Percentiles rank a stretch among this genome's conserved stretches.
phyloP scores from a whole-genome alignment of 176 grass and related monocot genomes.

The Rhynchospora breviuscula region DNA sequence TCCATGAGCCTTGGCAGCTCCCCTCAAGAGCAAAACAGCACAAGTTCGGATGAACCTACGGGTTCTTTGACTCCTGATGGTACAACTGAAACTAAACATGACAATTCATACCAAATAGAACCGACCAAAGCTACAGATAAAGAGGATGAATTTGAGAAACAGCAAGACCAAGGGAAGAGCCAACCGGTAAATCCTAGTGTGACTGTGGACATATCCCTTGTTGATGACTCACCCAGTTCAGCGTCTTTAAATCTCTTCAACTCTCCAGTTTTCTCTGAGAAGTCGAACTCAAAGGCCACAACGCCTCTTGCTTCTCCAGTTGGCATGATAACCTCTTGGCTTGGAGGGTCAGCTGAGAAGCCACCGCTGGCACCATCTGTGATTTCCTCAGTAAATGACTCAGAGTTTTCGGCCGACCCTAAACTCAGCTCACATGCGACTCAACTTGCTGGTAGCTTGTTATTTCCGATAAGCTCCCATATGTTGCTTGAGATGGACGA shows the following conservation, averaged over 20 bases:
- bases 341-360: slow-evolving; percentile 55
- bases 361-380: slow-evolving; percentile 63
- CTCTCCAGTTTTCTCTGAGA: slow-evolving; percentile 82
- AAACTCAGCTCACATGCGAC: slow-evolving; percentile 50
- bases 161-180: slow-evolving; percentile 33
- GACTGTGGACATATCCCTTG: slow-evolving; percentile 31
- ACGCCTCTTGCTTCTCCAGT: slow-evolving; percentile 80
- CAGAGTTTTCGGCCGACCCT: slow-evolving; percentile 59
- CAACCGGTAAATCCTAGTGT: slow-evolving; percentile 40
- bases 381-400: slow-evolving; percentile 65
- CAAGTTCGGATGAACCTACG: slow-evolving; percentile 66
- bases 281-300: slow-evolving; percentile 52
- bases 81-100: slow-evolving; percentile 54
- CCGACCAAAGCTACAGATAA: slow-evolving; percentile 35
- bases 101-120: slow-evolving; percentile 30
- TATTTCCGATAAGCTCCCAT: slow-evolving; percentile 72
- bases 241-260: slow-evolving; percentile 52
- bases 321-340: slow-evolving; percentile 68
- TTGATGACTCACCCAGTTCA: slow-evolving; percentile 58
- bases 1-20: slow-evolving; percentile 64
- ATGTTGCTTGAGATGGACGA: slow-evolving; percentile 92
- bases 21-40: slow-evolving; percentile 82
- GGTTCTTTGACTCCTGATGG: slow-evolving; percentile 36
- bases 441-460: slow-evolving; percentile 42
- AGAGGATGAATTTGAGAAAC: slow-evolving; percentile 48